Percentiles rank a stretch among this genome's conserved stretches.
Conservation (phyloP, 805 yeast genomes). For the Barnettozyma siamensis region DNA sequence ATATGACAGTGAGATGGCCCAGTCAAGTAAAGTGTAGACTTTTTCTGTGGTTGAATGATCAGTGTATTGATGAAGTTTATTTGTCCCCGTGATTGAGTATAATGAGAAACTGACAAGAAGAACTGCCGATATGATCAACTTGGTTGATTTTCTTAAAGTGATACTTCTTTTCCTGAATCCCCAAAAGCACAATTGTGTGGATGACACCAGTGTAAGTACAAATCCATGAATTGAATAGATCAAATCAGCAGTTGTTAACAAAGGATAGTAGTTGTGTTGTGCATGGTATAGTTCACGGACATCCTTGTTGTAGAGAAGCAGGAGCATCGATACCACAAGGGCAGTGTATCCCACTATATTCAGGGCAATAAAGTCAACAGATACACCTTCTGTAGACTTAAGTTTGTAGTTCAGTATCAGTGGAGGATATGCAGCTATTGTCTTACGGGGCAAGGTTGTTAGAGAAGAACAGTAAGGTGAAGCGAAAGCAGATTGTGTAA, state of each 20-base stretch:
- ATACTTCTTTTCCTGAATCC: slow-evolving; percentile 22
- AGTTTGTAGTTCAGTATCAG: slow-evolving; percentile 34
- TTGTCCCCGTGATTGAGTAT: slow-evolving; percentile 13
- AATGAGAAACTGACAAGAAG: slow-evolving; percentile 1
- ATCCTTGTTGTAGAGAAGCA: slow-evolving; percentile 35
- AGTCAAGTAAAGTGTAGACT: slow-evolving; percentile 24
- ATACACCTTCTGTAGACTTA: slow-evolving; percentile 42
- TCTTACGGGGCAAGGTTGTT: slow-evolving; percentile 21
- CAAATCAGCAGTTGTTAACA: slow-evolving; percentile 39
- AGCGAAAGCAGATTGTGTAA: slow-evolving; percentile 1
- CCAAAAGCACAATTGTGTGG: slow-evolving; percentile 33
- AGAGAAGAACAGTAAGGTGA: slow-evolving; percentile 1
- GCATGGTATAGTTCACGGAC: slow-evolving; percentile 28
- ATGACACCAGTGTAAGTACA: slow-evolving; percentile 32
- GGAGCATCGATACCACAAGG: slow-evolving; percentile 34
- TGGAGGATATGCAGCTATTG: slow-evolving; percentile 47
- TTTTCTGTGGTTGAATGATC: background rate
- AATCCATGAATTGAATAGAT: slow-evolving; percentile 45
- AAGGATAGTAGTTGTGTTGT: slow-evolving; percentile 32
- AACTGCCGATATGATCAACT: slow-evolving; percentile 15
- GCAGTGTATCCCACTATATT: slow-evolving; percentile 44
- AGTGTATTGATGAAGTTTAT: slow-evolving; percentile 3
- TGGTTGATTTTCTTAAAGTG: slow-evolving; percentile 15
- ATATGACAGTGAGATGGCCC: slow-evolving; percentile 33
- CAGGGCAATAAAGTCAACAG: slow-evolving; percentile 41